Percentiles rank a stretch among this genome's conserved stretches.
Conservation (phyloP, 768 basidiomycete genomes). For the Podaxis sp. region DNA sequence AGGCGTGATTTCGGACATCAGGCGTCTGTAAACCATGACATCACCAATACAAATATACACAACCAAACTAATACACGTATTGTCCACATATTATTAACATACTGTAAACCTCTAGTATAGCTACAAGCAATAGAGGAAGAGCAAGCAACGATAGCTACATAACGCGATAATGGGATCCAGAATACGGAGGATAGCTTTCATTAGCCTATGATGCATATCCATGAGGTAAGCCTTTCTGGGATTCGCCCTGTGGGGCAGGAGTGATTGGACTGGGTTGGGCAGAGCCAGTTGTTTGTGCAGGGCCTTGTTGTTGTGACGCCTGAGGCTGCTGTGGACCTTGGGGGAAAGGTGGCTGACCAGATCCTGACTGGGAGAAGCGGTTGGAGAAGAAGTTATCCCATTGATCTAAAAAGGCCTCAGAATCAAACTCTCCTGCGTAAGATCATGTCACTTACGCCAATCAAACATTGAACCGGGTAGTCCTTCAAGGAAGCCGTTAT, state of each 20-base stretch:
- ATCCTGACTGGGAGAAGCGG: constrained; percentile 40
- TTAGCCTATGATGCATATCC: constrained; percentile 1
- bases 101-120: constrained; percentile 8
- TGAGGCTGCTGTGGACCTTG: constrained; percentile 21
- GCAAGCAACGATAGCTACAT: constrained; percentile 4
- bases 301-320: constrained; percentile 19
- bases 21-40: constrained; percentile 1
- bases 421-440: background rate
- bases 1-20: background rate
- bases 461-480: constrained; percentile 86
- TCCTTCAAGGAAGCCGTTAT: constrained; percentile 71
- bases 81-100: constrained; percentile 6
- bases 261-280: constrained; percentile 2
- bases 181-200: background rate
- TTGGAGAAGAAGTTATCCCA: constrained; percentile 78
- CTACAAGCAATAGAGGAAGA: background rate
- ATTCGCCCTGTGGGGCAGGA: background rate
- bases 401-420: constrained; percentile 48
- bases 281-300: background rate
- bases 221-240: background rate
- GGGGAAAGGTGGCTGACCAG: background rate
- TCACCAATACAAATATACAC: constrained; percentile 6
- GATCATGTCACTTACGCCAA: constrained; percentile 55
- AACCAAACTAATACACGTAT: constrained; percentile 11
- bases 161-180: background rate